Base-by-base conservation (phyloP, 1,284 basidiomycete genomes). In the Cryptococcus depauperatus region DNA sequence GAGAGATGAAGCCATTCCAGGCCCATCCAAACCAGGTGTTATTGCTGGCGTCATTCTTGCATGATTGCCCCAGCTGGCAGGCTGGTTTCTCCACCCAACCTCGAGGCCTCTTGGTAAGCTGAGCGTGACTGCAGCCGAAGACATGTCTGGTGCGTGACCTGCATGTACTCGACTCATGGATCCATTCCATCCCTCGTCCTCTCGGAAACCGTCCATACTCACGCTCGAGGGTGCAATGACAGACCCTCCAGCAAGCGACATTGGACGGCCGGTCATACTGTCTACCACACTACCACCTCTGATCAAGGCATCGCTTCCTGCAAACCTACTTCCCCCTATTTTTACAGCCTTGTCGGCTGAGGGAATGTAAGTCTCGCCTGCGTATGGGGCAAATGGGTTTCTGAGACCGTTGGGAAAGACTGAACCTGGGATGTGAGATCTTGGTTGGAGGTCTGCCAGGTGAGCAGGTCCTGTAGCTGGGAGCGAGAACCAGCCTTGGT, bases 121-220 rank as follows among this genome's bases (percentile, higher is more conserved):
- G 8, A 53, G 43, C 21, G 43, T 51, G 11, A 57, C 61, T 3
- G 56, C 54, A 8, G 55, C 54, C 1, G 53, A 56, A 1, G 48
- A 39, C 37, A 56, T 26, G 38, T 64, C 62, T 6, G 62, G 62
- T n/a, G 49, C 44, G 33, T 57, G 45, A 14, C 54, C 55, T 22
- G 29, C 8, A 47, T 62, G 62, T 4, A 23, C 34, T 23, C 62
- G 25, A 11, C 55, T 57, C 5, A 48, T n/a, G 18, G 48, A 47
- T 11, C 62, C 58, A 35, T 55, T 47, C 60, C 62, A 62, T 23
- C 60, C 56, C 23, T 61, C 62, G 33, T 61, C 61, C 4, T 47
- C 37, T 34, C 59, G 37, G 16, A 37, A 22, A 1, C 46, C 44
- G 0, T 52, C 51, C 3, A 33, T 9, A 4, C 50, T 26, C 21